Evolutionary conservation across 2,329 filamentous ascomycete genomes (phyloP).

Genomic region (Paecilomyces fulvus): DNA sequence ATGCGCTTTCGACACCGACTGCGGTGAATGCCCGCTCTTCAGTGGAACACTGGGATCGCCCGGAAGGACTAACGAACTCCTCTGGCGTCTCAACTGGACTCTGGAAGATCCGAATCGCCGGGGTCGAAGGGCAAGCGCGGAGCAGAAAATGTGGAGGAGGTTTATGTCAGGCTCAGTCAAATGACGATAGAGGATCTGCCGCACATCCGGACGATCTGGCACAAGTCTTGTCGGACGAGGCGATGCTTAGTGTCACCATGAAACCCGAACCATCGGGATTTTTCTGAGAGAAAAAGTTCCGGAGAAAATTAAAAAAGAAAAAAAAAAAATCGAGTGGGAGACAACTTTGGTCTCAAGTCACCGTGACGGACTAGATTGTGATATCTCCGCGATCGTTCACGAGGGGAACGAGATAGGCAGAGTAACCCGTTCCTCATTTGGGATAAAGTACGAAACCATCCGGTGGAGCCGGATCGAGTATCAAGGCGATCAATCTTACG

Average conservation of each 20-base stretch:
- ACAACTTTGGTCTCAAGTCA: no score
- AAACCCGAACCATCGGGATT: neutral
- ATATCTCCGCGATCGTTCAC: no score
- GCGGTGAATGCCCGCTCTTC: neutral
- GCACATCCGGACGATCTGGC: neutral
- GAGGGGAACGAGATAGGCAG: no score
- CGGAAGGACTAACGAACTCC: neutral
- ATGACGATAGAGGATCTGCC: neutral
- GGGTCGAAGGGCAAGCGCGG: neutral
- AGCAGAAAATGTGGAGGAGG: neutral
- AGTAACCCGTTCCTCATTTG: neutral
- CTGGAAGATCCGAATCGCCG: neutral
- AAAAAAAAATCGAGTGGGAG: no score
- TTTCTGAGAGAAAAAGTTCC: no score
- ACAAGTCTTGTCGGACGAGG: neutral
- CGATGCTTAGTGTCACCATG: neutral
- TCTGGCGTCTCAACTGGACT: neutral
- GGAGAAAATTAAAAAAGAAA: no score
- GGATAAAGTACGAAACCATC: neutral
- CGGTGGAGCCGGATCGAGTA: neutral
- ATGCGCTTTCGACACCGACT: neutral
- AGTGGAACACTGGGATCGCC: neutral
- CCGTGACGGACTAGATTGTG: no score
- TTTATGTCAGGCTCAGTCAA: constrained; percentile 1
- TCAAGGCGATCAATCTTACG: neutral